These are phyloP conservation scores for Mollisia scopiformis DNA, from an alignment of 2,329 filamentous ascomycete species.

Conservation along the genomic window DNA sequence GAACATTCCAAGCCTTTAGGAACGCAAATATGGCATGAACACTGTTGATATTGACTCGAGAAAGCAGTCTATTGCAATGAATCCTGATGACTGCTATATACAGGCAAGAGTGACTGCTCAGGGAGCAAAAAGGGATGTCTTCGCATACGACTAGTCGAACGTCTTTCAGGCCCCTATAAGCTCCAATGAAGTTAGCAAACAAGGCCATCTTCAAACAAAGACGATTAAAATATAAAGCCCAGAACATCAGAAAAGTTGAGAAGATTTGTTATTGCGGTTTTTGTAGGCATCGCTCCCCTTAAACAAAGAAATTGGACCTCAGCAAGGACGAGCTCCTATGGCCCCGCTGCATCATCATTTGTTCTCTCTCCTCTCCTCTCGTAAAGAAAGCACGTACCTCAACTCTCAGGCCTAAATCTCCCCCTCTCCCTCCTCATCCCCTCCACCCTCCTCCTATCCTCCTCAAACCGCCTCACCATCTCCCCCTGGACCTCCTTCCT, in stretches of 20 bases:
- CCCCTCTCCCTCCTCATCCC: conserved; percentile 67
- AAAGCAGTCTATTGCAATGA: too few species aligned
- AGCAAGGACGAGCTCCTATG: conserved; percentile 47
- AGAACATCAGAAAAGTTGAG: conserved; percentile 61
- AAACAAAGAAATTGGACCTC: conserved; percentile 33
- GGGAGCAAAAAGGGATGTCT: too few species aligned
- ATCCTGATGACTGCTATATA: too few species aligned
- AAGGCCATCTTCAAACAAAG: too few species aligned
- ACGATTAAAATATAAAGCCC: background rate
- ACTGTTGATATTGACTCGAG: too few species aligned
- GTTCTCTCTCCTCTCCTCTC: conserved; percentile 10
- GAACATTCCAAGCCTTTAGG: too few species aligned
- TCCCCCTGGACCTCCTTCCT: conserved; percentile 75
- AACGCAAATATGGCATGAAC: too few species aligned
- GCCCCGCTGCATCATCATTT: conserved; percentile 55
- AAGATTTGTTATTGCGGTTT: conserved; percentile 68
- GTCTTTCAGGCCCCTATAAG: too few species aligned
- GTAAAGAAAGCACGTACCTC: conserved; percentile 22
- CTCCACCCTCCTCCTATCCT: conserved; percentile 72
- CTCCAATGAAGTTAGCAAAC: too few species aligned
- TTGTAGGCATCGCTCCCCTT: conserved; percentile 55
- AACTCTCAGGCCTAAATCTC: conserved; percentile 55
- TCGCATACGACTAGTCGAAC: too few species aligned
- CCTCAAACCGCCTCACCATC: conserved; percentile 73
- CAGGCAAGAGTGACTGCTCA: too few species aligned